Conservation (phyloP, 352 stramenopile genomes). For the Globisporangium orthogonon region DNA sequence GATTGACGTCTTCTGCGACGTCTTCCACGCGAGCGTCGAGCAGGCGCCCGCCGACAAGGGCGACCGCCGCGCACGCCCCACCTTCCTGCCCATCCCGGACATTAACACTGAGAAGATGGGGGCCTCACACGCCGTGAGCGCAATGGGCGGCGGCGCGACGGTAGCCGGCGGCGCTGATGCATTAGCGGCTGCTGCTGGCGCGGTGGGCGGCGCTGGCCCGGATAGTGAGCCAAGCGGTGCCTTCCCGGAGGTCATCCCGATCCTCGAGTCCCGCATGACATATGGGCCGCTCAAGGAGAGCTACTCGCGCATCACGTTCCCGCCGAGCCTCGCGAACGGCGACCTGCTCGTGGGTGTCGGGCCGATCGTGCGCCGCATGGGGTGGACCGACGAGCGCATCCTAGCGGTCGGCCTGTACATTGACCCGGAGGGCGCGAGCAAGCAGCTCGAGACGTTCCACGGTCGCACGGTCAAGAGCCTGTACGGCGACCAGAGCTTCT, state of each 20-base stretch:
- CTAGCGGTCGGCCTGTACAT: slow-evolving; percentile 76
- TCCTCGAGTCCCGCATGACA: slow-evolving; percentile 56
- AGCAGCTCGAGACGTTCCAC: slow-evolving; percentile 53
- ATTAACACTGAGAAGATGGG: slow-evolving; percentile 16
- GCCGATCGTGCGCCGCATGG: slow-evolving; percentile 67
- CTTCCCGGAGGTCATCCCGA: slow-evolving; percentile 45
- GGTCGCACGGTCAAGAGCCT: slow-evolving; percentile 48
- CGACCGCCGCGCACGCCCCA: slow-evolving; percentile 51
- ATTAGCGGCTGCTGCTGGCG: slow-evolving; percentile 18
- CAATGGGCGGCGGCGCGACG: slow-evolving; percentile 3
- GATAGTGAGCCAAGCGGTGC: slow-evolving; percentile 17
- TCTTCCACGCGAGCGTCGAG: slow-evolving; percentile 73
- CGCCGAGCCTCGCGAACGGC: slow-evolving; percentile 61
- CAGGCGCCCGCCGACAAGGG: slow-evolving; percentile 46
- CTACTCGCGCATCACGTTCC: slow-evolving; percentile 75
- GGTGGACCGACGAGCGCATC: slow-evolving; percentile 81
- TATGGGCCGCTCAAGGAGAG: slow-evolving; percentile 67
- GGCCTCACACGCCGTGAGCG: slow-evolving; percentile 1
- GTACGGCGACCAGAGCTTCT: slow-evolving; percentile 70
- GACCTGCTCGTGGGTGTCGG: slow-evolving; percentile 72
- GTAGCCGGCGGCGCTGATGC: slow-evolving; percentile 1
- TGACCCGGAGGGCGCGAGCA: slow-evolving; percentile 46
- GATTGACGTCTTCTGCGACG: slow-evolving; percentile 74
- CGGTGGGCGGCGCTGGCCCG: slow-evolving; percentile 9
- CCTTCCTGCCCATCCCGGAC: slow-evolving; percentile 65